Percentiles rank a stretch among this genome's conserved stretches.
Evolutionary conservation across 2,329 filamentous ascomycete genomes (phyloP).

Genomic region (Aspergillus spinulosporus): DNA sequence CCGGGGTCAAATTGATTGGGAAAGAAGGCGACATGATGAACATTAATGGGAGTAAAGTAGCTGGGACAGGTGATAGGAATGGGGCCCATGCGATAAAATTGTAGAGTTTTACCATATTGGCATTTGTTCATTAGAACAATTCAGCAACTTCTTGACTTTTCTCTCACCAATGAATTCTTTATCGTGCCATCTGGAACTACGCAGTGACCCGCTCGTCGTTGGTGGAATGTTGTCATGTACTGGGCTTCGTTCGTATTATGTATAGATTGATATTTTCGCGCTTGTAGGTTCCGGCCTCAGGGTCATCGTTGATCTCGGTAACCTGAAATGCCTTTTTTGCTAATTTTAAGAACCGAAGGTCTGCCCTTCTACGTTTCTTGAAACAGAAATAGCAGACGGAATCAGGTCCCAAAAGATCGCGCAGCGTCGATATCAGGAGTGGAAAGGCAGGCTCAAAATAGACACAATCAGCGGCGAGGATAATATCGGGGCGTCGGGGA

Average conservation of each 20-base stretch:
- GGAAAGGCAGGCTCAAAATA: conserved; percentile 97
- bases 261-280: conserved; percentile 44
- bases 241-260: conserved; percentile 32
- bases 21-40: conserved; percentile 83
- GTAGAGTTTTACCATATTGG: conserved; percentile 21
- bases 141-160: too few species aligned
- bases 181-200: too few species aligned
- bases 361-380: conserved; percentile 83
- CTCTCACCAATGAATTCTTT: too few species aligned
- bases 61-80: conserved; percentile 35
- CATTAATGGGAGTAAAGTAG: conserved; percentile 76
- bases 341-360: conserved; percentile 72
- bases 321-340: conserved; percentile 67
- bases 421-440: conserved; percentile 74
- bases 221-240: too few species aligned
- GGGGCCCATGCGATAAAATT: conserved; percentile 39
- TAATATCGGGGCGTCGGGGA: conserved; percentile 65
- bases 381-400: conserved; percentile 86
- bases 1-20: conserved; percentile 87
- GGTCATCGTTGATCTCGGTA: conserved; percentile 61
- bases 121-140: too few species aligned
- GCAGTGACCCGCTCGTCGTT: too few species aligned
- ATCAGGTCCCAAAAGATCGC: conserved; percentile 65
- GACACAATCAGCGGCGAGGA: conserved; percentile 94
- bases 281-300: conserved; percentile 34